These are phyloP conservation scores for Wilcoxina mikolae DNA, from an alignment of 495 filamentous ascomycete species.

Conservation along the genomic window DNA sequence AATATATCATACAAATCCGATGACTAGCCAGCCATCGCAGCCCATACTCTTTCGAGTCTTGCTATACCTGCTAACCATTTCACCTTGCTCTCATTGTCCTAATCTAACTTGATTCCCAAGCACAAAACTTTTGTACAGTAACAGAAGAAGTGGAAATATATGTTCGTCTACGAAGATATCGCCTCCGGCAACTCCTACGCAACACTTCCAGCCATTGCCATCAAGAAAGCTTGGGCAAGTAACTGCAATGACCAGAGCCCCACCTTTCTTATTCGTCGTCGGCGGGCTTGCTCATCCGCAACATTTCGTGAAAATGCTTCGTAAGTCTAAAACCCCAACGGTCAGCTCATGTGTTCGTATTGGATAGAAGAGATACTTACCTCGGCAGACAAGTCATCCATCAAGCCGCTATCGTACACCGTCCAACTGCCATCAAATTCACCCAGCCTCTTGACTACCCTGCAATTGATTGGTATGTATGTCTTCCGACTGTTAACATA, in stretches of 20 bases:
- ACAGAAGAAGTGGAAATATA: too few relatives aligned
- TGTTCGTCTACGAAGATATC: too few relatives aligned
- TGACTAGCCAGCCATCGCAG: too few relatives aligned
- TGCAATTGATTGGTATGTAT: conserved; percentile 88
- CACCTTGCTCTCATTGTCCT: too few relatives aligned
- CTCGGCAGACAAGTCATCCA: conserved; percentile 90
- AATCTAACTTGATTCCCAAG: too few relatives aligned
- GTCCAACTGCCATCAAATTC: conserved; percentile 98
- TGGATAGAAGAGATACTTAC: conserved; percentile 36
- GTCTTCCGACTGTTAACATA: conserved; percentile 90
- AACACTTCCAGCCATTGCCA: conserved; percentile 83
- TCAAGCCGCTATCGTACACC: conserved; percentile 78
- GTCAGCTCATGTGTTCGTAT: too few relatives aligned
- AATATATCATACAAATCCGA: too few relatives aligned
- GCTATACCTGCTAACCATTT: too few relatives aligned
- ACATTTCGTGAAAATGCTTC: conserved; percentile 81
- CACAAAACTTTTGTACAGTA: too few relatives aligned
- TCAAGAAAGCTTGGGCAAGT: conserved; percentile 82
- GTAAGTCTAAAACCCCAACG: conserved; percentile 46
- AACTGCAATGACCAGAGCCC: conserved; percentile 89
- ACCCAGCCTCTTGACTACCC: conserved; percentile 67
- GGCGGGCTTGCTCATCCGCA: conserved; percentile 66
- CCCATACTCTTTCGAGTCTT: too few relatives aligned
- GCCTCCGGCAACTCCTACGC: conserved; percentile 32
- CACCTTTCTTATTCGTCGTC: conserved; percentile 83